Evolutionary conservation across 495 filamentous ascomycete species (phyloP), one percentile per base, ranked within the genome.

Genomic region (Daldinia grandis): DNA sequence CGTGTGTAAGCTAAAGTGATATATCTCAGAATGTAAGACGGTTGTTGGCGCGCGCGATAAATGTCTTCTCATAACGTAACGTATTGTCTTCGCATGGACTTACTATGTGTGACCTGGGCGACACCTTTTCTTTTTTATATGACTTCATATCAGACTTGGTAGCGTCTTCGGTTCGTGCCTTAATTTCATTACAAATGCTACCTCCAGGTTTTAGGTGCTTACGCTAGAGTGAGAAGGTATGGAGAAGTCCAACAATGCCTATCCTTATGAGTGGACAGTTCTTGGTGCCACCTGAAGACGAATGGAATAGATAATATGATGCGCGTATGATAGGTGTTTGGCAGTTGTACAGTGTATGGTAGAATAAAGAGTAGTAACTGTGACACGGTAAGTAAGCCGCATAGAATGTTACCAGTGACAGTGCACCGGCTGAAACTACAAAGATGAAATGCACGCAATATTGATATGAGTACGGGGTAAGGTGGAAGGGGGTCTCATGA

Each of bases 331-430:
- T 38, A 57, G n/a, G 38, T 30, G 56, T 37, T 30, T 57, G 28
- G 62, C 19, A 28, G 55, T 54, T 21, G 31, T 47, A 12, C 6
- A 44, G 28, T 40, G 28, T 27, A 24, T 42, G 24, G 49, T 31
- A 24, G 49, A 55, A 9, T 40, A 12, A 24, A 37, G 9, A 44
- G 14, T 59, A 47, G 17, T 35, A 61, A 61, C 44, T 54, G 50
- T 19, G 27, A 62, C 33, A 38, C 17, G 21, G 49, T 25, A 35
- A 61, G 62, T 70, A 70, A 62, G 61, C 67, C 21, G 31, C 62
- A 64, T 59, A 61, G 47, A 33, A 10, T 21, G 21, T 25, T n/a
- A 25, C 28, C 38, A 14, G 56, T 27, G 19, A 56, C 15, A 6
- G 24, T 17, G 21, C 49, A 40, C 31, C 44, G 15, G 12, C 42